Percentiles rank a stretch among this genome's conserved stretches.
These are phyloP conservation scores for Trichosporon sp. DNA, from an alignment of 1,284 basidiomycete species.

Conservation along the genomic window DNA sequence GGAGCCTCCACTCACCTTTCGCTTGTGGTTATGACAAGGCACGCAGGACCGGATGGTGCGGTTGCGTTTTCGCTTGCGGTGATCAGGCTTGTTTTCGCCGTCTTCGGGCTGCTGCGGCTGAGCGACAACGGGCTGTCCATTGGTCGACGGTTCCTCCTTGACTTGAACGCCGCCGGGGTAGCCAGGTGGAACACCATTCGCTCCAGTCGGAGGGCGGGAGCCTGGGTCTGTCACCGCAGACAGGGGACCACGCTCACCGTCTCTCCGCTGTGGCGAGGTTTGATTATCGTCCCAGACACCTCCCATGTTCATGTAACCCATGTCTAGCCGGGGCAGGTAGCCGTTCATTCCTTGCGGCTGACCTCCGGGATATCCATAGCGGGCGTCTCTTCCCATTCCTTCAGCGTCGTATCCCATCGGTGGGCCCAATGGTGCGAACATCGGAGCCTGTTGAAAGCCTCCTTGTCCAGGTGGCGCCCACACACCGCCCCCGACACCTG, in stretches of 20 bases:
- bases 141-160: conserved; percentile 21
- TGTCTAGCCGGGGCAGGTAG: conserved; percentile 7
- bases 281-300: conserved; percentile 13
- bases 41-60: conserved; percentile 84
- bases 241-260: conserved; percentile 5
- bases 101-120: conserved; percentile 23
- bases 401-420: conserved; percentile 14
- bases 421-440: conserved; percentile 3
- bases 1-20: conserved; percentile 65
- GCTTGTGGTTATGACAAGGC: conserved; percentile 88
- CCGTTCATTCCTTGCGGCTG: conserved; percentile 13
- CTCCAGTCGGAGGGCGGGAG: not conserved
- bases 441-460: conserved; percentile 14
- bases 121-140: conserved; percentile 13
- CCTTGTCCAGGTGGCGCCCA: conserved; percentile 10
- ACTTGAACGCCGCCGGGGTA: conserved; percentile 16
- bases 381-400: conserved; percentile 1
- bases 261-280: conserved; percentile 11
- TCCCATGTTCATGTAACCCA: conserved; percentile 11
- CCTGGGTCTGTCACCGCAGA: conserved; percentile 14
- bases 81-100: conserved; percentile 57
- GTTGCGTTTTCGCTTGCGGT: conserved; percentile 71
- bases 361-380: conserved; percentile 14
- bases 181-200: not conserved
- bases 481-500: conserved; percentile 14